Evolutionary conservation across 164 flowering plant species (phyloP), one percentile per base, ranked within the genome.

Genomic region (Hamamelis virginiana): DNA sequence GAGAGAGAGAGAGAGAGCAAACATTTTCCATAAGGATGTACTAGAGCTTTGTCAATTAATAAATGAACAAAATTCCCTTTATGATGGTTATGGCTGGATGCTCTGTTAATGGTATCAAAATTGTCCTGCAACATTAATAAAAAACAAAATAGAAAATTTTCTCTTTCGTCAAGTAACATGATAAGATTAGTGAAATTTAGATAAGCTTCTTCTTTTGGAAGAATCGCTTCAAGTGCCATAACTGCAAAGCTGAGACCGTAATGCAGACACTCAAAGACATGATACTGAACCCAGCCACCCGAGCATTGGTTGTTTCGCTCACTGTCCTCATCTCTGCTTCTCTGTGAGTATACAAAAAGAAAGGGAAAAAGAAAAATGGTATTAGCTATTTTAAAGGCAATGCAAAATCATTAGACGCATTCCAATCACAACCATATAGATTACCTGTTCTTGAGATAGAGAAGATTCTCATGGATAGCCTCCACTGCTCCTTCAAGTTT

Each of bases 171-270:
- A 9, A 64, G 51, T 66, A 66, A 13, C 15, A 43, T 46, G 59
- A 22, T 46, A 22, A 41, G 19, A 62, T 25, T 62, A 22, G 58
- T 13, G 47, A 22, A 53, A 56, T 68, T 77, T 86, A 94, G 38
- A 94, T 92, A 38, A 94, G 97, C 82, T 91, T 94, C 83, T 92
- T 94, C 91, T 92, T 92, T 58, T 78, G 87, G 72, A 94, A 94
- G 78, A 72, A 94, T n/a, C 78, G 83, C 90, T 87, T 90, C 85
- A 94, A 77, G 77, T 87, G 78, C 88, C 82, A 85, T 59, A 91
- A 28, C 74, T 94, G 98, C 69, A 89, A 22, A 65, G 48, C 72
- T 1, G 98, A 87, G 59, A 72, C 96, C 3, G 51, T 76, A 64
- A 91, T 89, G 87, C 98, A 92, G 62, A 92, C 74, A n/a, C 87